Evolutionary conservation across 495 filamentous ascomycete genomes (phyloP).

Genomic region (Collariella sp.): DNA sequence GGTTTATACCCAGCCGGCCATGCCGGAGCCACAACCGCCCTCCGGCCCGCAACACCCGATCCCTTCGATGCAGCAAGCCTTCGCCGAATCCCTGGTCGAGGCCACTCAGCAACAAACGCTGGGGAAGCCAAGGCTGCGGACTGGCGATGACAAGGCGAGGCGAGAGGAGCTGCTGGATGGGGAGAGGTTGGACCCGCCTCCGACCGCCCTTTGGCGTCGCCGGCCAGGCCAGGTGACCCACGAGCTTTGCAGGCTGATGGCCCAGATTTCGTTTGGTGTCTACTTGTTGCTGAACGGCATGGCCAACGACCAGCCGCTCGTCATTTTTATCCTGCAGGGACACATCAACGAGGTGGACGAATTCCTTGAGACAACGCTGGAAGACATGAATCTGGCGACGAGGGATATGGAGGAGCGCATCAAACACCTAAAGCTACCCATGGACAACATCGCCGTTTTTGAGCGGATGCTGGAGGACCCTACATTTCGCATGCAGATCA

Average conservation of each 20-base stretch:
- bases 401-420: conserved; percentile 65
- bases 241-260: conserved; percentile 79
- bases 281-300: conserved; percentile 77
- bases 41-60: conserved; percentile 51
- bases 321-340: conserved; percentile 78
- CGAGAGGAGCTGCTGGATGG: conserved; percentile 62
- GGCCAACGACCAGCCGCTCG: conserved; percentile 78
- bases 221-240: conserved; percentile 60
- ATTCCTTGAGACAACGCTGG: conserved; percentile 74
- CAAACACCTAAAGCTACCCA: conserved; percentile 69
- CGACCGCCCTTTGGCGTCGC: conserved; percentile 65
- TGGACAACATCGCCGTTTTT: conserved; percentile 76
- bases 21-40: conserved; percentile 11
- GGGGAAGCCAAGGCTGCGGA: conserved; percentile 44
- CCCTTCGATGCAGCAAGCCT: conserved; percentile 76
- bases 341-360: conserved; percentile 92
- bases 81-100: conserved; percentile 84
- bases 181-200: conserved; percentile 48
- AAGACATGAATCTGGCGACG: conserved; percentile 77
- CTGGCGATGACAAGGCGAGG: conserved; percentile 55
- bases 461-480: conserved; percentile 82
- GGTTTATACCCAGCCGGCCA: conserved; percentile 5
- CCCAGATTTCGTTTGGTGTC: conserved; percentile 90
- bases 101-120: conserved; percentile 43
- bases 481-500: conserved; percentile 68